Base-by-base conservation (phyloP, 2,329 filamentous ascomycete genomes). In the Mycosphaerella arachidis region DNA sequence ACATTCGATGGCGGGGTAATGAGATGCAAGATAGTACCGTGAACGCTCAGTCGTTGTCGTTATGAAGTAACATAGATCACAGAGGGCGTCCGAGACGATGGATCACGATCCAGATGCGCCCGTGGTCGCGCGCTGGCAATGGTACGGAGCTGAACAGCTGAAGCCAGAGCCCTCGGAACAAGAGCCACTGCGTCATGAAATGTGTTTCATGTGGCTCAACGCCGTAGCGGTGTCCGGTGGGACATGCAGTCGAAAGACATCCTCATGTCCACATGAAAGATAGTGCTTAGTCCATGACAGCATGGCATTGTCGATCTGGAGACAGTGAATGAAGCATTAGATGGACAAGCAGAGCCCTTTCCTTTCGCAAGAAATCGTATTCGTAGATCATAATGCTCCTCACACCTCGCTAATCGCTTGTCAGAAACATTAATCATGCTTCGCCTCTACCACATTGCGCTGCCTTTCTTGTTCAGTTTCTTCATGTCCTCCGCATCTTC, bases 381-480 rank as follows among this genome's bases (percentile, higher is more conserved):
- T n/a, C 40, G 40, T 18, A 43, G n/a, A 43, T 43, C 40, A 16
- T 43, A 18, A n/a, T 43, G 40, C 31, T 4, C 52, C 20, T 30
- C 31, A 55, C 53, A 16, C 37, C 53, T 55, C 40, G 37, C 53
- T 55, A 48, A 54, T 30, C 52, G 24, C 18, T 4, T 7, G 31
- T 16, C 20, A 27, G 45, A 30, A 27, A 3, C 57, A 59, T 7
- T 48, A 33, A 31, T 29, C 31, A 55, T 12, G 9, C 16, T 13
- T 48, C n/a, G 13, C 20, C n/a, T 35, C 55, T 57, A 78, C 67
- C 77, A 79, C 72, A 78, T 75, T 51, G 75, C 73, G 62, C 76
- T 78, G 58, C 74, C 70, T 67, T 79, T 79, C 70, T 78, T 79
- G 58, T 68, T 70, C 61, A 78, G 63, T 56, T 73, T 75, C 56